Percentiles rank a stretch among this genome's conserved stretches.
These are phyloP conservation scores for Annulohypoxylon maeteangense DNA, from an alignment of 495 filamentous ascomycete genomes.

Conservation along the genomic window DNA sequence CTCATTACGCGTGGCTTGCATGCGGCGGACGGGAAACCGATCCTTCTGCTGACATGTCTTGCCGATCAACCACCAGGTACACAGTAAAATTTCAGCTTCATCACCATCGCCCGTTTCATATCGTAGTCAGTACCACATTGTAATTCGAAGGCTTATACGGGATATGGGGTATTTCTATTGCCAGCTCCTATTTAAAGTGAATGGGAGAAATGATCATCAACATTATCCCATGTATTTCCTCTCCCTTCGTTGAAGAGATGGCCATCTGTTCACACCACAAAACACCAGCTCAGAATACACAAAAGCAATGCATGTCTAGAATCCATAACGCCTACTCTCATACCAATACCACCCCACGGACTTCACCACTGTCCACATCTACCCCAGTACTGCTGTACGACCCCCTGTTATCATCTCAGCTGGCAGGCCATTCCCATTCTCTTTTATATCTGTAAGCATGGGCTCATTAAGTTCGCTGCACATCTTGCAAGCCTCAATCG, in stretches of 20 bases:
- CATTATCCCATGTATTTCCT: background rate
- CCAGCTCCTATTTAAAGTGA: background rate
- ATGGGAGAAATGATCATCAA: background rate
- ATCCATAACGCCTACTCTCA: background rate
- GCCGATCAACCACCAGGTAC: background rate
- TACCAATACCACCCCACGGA: background rate
- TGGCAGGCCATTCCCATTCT: background rate
- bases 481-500: background rate
- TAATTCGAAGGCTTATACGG: background rate
- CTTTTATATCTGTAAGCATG: background rate
- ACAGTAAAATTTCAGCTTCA: slow-evolving; percentile 13
- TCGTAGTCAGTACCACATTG: background rate
- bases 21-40: slow-evolving; percentile 13
- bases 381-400: background rate
- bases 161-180: background rate
- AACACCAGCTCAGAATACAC: background rate
- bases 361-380: background rate
- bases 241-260: background rate
- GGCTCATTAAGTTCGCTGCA: background rate
- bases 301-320: background rate
- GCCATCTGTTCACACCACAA: background rate
- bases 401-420: background rate
- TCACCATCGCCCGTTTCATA: background rate
- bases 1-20: slow-evolving; percentile 27
- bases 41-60: slow-evolving; percentile 1